Evolutionary conservation across 2,329 filamentous ascomycete genomes (phyloP).

Genomic region (Coniella lustricola): DNA sequence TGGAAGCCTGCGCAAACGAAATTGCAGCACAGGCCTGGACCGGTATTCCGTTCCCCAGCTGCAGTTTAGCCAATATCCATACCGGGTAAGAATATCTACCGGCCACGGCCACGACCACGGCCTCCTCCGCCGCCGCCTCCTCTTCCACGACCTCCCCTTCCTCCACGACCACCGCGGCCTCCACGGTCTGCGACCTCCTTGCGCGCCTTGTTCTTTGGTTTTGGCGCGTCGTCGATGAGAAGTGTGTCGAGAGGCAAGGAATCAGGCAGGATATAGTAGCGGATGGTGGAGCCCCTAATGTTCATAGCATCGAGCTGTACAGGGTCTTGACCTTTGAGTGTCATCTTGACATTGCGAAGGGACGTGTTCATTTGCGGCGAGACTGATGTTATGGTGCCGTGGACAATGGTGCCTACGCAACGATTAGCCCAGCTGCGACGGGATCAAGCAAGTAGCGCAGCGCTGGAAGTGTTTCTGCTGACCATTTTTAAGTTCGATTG

Average conservation of each 20-base stretch:
- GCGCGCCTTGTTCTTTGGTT: constrained; percentile 98
- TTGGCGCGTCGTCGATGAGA: constrained; percentile 91
- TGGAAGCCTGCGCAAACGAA: too few species aligned
- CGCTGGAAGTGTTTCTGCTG: constrained; percentile 21
- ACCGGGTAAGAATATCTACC: neutral
- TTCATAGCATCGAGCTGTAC: constrained; percentile 92
- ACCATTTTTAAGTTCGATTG: constrained; percentile 98
- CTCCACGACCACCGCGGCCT: constrained; percentile 45
- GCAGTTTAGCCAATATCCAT: neutral
- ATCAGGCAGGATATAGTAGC: constrained; percentile 95
- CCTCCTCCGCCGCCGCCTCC: constrained; percentile 27
- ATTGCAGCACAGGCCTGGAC: neutral
- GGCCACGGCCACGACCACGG: constrained; percentile 9
- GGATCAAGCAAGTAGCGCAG: neutral
- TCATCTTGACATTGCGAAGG: constrained; percentile 95
- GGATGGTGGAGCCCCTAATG: constrained; percentile 89
- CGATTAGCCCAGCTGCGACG: neutral
- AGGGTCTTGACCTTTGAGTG: constrained; percentile 76
- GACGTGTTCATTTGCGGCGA: constrained; percentile 98
- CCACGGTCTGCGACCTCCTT: constrained; percentile 67
- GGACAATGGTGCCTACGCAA: constrained; percentile 74
- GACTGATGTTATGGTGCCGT: constrained; percentile 94
- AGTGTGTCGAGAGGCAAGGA: constrained; percentile 91
- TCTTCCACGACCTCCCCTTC: constrained; percentile 48
- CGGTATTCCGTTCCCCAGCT: neutral